Conservation (phyloP, 768 basidiomycete species). For the Lyophyllum decastes region DNA sequence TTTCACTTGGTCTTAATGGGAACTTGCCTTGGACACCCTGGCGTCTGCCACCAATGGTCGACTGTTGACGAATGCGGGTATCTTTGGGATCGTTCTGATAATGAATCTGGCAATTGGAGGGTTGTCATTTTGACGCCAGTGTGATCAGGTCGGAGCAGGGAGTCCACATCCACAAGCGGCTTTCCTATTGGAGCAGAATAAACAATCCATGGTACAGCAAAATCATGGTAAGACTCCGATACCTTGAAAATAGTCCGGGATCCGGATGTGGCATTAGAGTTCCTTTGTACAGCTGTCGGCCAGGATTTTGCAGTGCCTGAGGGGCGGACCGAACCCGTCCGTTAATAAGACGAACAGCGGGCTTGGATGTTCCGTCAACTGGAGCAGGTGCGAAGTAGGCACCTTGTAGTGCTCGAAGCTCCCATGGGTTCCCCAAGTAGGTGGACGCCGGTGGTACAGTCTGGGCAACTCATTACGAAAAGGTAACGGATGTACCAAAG, state of each 20-base stretch:
- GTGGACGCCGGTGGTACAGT: conserved; percentile 45
- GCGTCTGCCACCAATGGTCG: conserved; percentile 33
- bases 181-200: conserved; percentile 21
- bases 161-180: conserved; percentile 28
- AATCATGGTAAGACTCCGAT: not conserved
- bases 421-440: conserved; percentile 52
- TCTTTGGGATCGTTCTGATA: conserved; percentile 22
- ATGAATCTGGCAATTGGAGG: conserved; percentile 31
- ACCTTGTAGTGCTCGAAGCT: conserved; percentile 33
- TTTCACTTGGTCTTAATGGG: not conserved
- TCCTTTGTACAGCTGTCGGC: conserved; percentile 53
- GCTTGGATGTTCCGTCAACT: conserved; percentile 18
- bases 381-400: conserved; percentile 44
- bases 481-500: not conserved
- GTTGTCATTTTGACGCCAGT: conserved; percentile 33
- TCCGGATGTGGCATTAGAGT: conserved; percentile 62
- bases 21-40: conserved; percentile 20
- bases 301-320: conserved; percentile 57
- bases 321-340: conserved; percentile 57
- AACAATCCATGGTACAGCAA: not conserved
- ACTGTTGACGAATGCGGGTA: conserved; percentile 32
- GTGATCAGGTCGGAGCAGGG: conserved; percentile 30
- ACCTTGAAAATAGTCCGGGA: conserved; percentile 66
- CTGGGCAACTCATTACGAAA: conserved; percentile 27
- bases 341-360: conserved; percentile 54